Evolutionary conservation across 805 yeast species (phyloP).

Genomic region (Blastobotrys robertii): DNA sequence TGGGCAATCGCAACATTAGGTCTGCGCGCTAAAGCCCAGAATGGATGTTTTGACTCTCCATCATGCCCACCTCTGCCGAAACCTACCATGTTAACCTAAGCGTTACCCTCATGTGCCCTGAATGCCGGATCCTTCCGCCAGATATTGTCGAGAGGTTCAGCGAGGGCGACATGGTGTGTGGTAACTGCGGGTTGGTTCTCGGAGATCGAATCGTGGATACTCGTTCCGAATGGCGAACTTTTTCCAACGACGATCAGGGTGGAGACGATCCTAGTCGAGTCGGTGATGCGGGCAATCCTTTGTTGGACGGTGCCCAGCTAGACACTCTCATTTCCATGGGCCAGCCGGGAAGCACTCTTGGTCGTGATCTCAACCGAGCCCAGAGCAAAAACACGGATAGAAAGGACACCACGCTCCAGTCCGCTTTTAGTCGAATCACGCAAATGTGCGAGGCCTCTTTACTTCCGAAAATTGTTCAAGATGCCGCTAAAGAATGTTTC

Average conservation of each 20-base stretch:
- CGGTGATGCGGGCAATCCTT: constrained; percentile 92
- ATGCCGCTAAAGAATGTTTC: constrained; percentile 94
- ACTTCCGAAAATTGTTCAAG: constrained; percentile 89
- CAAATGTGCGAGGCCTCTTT: constrained; percentile 97
- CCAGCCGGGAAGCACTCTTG: constrained; percentile 73
- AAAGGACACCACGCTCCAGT: constrained; percentile 76
- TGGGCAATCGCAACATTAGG: background rate
- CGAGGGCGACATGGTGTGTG: constrained; percentile 98
- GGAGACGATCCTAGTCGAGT: constrained; percentile 99
- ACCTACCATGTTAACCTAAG: constrained; percentile 45
- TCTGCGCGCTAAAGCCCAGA: no score
- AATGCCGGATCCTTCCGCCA: constrained; percentile 92
- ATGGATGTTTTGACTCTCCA: no score
- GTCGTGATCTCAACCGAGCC: constrained; percentile 81
- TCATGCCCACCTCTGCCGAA: constrained; percentile 6
- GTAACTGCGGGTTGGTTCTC: constrained; percentile 87
- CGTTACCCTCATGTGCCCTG: constrained; percentile 88
- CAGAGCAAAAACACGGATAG: constrained; percentile 80
- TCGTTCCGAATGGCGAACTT: constrained; percentile 97
- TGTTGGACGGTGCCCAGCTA: constrained; percentile 82
- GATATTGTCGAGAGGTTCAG: constrained; percentile 89
- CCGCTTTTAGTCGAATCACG: constrained; percentile 87
- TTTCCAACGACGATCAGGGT: constrained; percentile 94
- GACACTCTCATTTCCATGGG: constrained; percentile 87
- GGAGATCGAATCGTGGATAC: constrained; percentile 91